Base-by-base conservation (phyloP, 78 protist species). In the Thecamonas trahens region DNA sequence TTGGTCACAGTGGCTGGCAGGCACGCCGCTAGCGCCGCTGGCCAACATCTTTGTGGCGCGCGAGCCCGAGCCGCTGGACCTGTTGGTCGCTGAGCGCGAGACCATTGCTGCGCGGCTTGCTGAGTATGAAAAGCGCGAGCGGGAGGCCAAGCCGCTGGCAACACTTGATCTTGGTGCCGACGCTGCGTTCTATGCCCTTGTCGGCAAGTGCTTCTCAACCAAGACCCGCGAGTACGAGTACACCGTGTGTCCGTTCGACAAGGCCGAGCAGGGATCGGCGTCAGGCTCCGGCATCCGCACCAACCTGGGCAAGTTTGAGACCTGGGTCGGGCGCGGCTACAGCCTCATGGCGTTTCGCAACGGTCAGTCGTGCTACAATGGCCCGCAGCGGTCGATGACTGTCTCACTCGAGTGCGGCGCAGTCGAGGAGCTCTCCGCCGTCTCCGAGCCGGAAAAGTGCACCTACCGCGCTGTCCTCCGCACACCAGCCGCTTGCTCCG, bases 341-440 rank as follows among this genome's bases (percentile, higher is more conserved):
- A 44, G 53, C 0, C 20, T 6, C 9, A 80, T 80, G 85, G 26
- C 20, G 39, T 80, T 70, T 44, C 35, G 47, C 54, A 75, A 79
- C 37, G 90, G 91, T 0, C 64, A 74, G 39, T 69, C 63, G 61
- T 85, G 91, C 72, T 85, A 86, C 86, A 71, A 71, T 44, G 91
- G 91, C 20, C 91, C 91, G 37, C 73, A 74, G n/a, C 28, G 91
- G 40, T 74, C 84, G 34, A 37, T 69, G 6, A 70, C 22, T 20
- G 83, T 86, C 5, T 5, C 1, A 24, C 31, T 77, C 9, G 77
- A 70, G 35, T 86, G 91, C 70, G 86, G 86, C 17, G 18, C 58
- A 6, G 84, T 76, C 17, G 67, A 82, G 24, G 62, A 61, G 18
- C 44, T 77, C 15, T 57, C 47, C 37, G 72, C 65, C 38, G 81